Base-by-base conservation (phyloP, 106 monocot species). In the Cymbidium sinense region DNA sequence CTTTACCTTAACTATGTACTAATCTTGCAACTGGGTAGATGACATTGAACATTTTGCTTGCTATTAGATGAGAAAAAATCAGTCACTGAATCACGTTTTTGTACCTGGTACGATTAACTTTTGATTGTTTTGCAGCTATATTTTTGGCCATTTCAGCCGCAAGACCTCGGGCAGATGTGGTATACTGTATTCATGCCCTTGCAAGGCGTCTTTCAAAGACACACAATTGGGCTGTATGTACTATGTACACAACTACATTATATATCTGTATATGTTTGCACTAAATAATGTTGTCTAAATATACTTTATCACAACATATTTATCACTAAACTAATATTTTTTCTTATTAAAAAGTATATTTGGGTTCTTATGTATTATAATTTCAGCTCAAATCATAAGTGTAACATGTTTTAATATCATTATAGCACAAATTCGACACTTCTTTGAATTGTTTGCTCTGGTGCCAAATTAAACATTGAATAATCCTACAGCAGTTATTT, bases 101-200 rank as follows among this genome's bases (percentile, higher is more conserved):
- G 6, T 71, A 71, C 71, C 71, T 71, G 39, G 43, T 52, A 39
- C 25, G 33, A 20, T 52, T 30, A 34, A 1, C 7, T 47, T 8
- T 71, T 78, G 61, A 34, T 70, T 50, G 7, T 43, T 81, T 83
- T 83, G 85, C 89, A 95, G 94, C 87, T 41, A 95, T 95, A 35
- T 95, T 95, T 84, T 82, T 82, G 79, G 85, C 94, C 58, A 88
- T 95, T 82, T 95, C 94, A 71, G 91, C 94, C 71, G 62, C 94
- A 86, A 91, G 94, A 80, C 89, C 94, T 75, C 80, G 90, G 25
- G 91, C 93, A 23, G 94, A 95, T 70, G 89, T 95, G n/a, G 85
- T 87, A 75, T 95, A 95, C 77, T 95, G 94, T 83, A 91, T 95
- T 84, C 91, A 87, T 82, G 91, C 94, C 70, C 91, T 95, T 65